A percentile compares a stretch with the other conserved stretches of the same genome.
Conservation (phyloP, 1,139 yeast genomes). For the Sugiyamaella novakii region DNA sequence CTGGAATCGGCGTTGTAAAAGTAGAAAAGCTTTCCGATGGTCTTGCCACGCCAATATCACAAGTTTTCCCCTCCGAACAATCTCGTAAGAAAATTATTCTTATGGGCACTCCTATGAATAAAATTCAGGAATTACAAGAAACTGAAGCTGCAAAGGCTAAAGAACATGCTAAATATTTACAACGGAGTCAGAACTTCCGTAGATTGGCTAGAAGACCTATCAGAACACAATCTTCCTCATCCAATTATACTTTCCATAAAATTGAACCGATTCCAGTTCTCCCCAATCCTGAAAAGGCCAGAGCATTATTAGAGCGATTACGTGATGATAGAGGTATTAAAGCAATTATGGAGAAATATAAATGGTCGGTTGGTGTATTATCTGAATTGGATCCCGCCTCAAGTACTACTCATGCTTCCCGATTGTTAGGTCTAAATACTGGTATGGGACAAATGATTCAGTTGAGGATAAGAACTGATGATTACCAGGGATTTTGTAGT, state of each 20-base stretch:
- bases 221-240: constrained; percentile 11
- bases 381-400: constrained; percentile 47
- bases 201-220: constrained; percentile 24
- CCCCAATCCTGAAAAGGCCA: constrained; percentile 40
- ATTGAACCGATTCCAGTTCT: constrained; percentile 41
- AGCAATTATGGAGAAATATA: constrained; percentile 43
- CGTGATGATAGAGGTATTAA: constrained; percentile 43
- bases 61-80: constrained; percentile 30
- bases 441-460: constrained; percentile 44
- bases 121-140: constrained; percentile 33
- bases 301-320: constrained; percentile 38
- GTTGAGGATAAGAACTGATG: constrained; percentile 46
- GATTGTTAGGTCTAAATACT: constrained; percentile 43
- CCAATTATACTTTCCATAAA: constrained; percentile 40
- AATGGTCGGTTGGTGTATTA: constrained; percentile 42
- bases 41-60: constrained; percentile 24
- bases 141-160: constrained; percentile 34
- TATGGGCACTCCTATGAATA: constrained; percentile 36
- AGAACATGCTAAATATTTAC: constrained; percentile 28
- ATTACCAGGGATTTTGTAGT: constrained; percentile 44
- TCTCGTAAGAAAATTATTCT: constrained; percentile 34
- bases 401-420: constrained; percentile 39
- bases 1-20: constrained; percentile 36
- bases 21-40: constrained; percentile 25
- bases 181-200: constrained; percentile 23